phyloP scores from a whole-genome alignment of 2,329 filamentous ascomycete species.

The Coleophoma cylindrospora region DNA sequence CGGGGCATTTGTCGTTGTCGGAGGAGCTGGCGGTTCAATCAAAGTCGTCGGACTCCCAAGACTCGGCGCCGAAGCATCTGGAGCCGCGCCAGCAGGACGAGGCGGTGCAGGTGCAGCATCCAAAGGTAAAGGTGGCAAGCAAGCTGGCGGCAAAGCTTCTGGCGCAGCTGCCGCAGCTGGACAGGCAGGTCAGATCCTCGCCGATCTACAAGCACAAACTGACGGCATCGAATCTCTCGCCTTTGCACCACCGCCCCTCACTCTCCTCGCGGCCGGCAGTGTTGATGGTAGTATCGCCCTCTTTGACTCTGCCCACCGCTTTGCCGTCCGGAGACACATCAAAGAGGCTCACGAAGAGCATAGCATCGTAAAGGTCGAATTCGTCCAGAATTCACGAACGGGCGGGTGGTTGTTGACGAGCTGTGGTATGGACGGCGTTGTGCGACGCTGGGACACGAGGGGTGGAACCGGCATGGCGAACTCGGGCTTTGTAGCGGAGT shows the following conservation, averaged over 20 bases:
- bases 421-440: slow-evolving; percentile 87
- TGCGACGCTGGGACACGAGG: slow-evolving; percentile 80
- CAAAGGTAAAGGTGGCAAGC: slow-evolving; percentile 21
- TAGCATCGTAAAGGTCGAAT: slow-evolving; percentile 90
- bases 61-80: slow-evolving; percentile 22
- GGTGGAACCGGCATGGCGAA: slow-evolving; percentile 62
- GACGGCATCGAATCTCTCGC: slow-evolving; percentile 76
- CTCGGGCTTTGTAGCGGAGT: slow-evolving; percentile 75
- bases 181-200: slow-evolving; percentile 70
- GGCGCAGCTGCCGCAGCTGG: slow-evolving; percentile 36
- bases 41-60: slow-evolving; percentile 81
- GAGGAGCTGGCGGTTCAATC: slow-evolving; percentile 82
- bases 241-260: slow-evolving; percentile 49
- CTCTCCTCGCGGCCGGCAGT: slow-evolving; percentile 58
- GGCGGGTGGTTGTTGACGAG: slow-evolving; percentile 72
- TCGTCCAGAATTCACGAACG: slow-evolving; percentile 51
- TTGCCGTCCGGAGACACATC: slow-evolving; percentile 80
- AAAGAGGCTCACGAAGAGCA: slow-evolving; percentile 80
- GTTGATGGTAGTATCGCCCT: slow-evolving; percentile 77
- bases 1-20: slow-evolving; percentile 75
- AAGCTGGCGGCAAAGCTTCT: slow-evolving; percentile 30
- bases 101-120: slow-evolving; percentile 16
- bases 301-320: slow-evolving; percentile 81
- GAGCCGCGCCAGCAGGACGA: slow-evolving; percentile 17
- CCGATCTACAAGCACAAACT: slow-evolving; percentile 72